Percentiles rank a stretch among this genome's conserved stretches.
Conservation (phyloP, 116 monocot species). For the Dioscorea cayenensis region DNA sequence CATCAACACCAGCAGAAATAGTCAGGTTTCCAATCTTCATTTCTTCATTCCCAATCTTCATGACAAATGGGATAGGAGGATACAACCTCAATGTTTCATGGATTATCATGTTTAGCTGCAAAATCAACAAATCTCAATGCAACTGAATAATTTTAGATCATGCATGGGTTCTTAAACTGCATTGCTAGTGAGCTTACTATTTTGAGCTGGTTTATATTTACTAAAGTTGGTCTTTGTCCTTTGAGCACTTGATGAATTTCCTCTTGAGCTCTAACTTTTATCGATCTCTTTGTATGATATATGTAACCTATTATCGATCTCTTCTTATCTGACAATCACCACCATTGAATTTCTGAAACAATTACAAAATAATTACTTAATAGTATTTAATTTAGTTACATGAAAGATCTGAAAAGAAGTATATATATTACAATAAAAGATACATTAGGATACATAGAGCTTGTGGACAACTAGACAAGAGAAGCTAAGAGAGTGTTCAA, state of each 20-base stretch:
- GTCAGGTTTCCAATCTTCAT: constrained; percentile 4
- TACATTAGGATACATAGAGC: no score
- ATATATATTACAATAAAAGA: no score
- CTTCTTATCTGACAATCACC: no score
- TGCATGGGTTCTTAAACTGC: background rate
- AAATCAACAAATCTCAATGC: background rate
- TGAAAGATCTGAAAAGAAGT: no score
- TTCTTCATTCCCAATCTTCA: constrained; percentile 2
- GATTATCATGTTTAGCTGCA: constrained; percentile 22
- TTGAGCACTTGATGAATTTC: constrained; percentile 7
- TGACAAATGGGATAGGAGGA: constrained; percentile 1
- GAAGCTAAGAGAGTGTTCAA: no score
- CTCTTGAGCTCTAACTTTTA: constrained; percentile 11
- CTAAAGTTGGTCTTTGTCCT: background rate
- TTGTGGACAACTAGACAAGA: no score
- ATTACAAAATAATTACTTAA: no score
- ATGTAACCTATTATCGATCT: no score
- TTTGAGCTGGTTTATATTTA: constrained; percentile 11
- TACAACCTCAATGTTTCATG: constrained; percentile 15
- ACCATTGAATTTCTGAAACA: no score
- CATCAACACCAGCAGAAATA: constrained; percentile 9
- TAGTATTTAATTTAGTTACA: no score
- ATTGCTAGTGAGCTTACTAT: constrained; percentile 23
- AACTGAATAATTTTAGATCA: no score
- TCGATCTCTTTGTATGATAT: constrained; percentile 6